These are phyloP conservation scores for Gnaphalium uliginosum DNA, from an alignment of 129 eudicot species.

Conservation along the genomic window DNA sequence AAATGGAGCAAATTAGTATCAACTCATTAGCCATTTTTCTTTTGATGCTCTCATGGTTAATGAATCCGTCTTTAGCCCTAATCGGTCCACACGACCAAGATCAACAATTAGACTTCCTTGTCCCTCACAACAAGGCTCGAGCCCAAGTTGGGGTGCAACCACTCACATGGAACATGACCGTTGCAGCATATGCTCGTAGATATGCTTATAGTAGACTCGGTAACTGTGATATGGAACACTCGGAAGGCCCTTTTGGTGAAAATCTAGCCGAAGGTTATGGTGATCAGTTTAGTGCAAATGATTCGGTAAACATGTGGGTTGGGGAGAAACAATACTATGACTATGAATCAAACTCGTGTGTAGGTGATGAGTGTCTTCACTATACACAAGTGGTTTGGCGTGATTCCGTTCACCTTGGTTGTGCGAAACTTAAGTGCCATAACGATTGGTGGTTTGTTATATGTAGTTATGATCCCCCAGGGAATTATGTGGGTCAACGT, in stretches of 20 bases:
- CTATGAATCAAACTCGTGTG: slow-evolving; percentile 50
- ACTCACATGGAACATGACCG: slow-evolving; percentile 54
- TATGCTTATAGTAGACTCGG: slow-evolving; percentile 41
- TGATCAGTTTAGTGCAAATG: slow-evolving; percentile 37
- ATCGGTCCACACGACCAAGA: slow-evolving; percentile 14
- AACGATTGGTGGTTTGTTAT: slow-evolving; percentile 54
- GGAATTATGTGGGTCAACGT: slow-evolving; percentile 45
- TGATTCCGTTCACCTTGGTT: slow-evolving; percentile 51
- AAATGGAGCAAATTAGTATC: slow-evolving; percentile 26
- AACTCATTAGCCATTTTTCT: slow-evolving; percentile 19
- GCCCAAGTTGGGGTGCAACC: slow-evolving; percentile 54
- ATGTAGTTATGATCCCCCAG: slow-evolving; percentile 62
- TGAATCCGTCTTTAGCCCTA: not conserved
- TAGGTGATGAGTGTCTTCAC: slow-evolving; percentile 51
- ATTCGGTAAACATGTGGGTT: slow-evolving; percentile 60
- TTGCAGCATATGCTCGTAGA: slow-evolving; percentile 52
- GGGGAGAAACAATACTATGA: slow-evolving; percentile 50
- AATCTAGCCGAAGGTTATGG: slow-evolving; percentile 59
- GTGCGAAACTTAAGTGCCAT: slow-evolving; percentile 53
- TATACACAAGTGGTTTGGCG: slow-evolving; percentile 78
- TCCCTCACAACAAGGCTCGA: slow-evolving; percentile 66
- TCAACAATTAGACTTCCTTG: slow-evolving; percentile 39
- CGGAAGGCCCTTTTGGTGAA: slow-evolving; percentile 58
- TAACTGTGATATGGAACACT: slow-evolving; percentile 49
- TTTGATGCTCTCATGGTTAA: slow-evolving; percentile 12